These are phyloP conservation scores for Penicillium longicatenatum DNA, from an alignment of 495 filamentous ascomycete species.

Conservation along the genomic window DNA sequence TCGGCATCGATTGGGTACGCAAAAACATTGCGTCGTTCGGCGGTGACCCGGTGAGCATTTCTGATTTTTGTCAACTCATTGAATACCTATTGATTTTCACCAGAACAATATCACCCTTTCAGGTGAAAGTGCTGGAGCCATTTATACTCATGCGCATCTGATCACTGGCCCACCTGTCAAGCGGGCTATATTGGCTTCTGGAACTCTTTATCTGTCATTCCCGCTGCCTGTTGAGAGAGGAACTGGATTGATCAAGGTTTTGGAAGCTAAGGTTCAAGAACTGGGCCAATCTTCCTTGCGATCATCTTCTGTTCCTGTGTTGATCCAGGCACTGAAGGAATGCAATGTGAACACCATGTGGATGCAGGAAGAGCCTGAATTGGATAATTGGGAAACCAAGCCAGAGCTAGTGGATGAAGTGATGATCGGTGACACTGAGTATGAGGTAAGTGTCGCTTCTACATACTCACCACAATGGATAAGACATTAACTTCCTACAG, in stretches of 20 bases:
- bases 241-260: slow-evolving; percentile 25
- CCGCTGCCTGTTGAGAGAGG: slow-evolving; percentile 37
- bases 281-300: slow-evolving; percentile 33
- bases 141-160: slow-evolving; percentile 43
- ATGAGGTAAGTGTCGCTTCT: slow-evolving; percentile 29
- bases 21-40: slow-evolving; percentile 62
- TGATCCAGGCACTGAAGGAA: slow-evolving; percentile 35
- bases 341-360: slow-evolving; percentile 44
- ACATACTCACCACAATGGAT: background rate
- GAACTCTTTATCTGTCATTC: slow-evolving; percentile 37
- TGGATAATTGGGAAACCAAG: slow-evolving; percentile 34
- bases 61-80: background rate
- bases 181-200: slow-evolving; percentile 39
- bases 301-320: slow-evolving; percentile 24
- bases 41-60: slow-evolving; percentile 53
- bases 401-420: slow-evolving; percentile 40
- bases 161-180: slow-evolving; percentile 40
- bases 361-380: slow-evolving; percentile 39
- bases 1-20: slow-evolving; percentile 63
- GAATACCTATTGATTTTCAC: background rate
- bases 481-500: slow-evolving; percentile 15
- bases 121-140: slow-evolving; percentile 43
- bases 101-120: slow-evolving; percentile 40
- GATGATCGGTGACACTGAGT: slow-evolving; percentile 45
- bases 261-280: slow-evolving; percentile 34